A percentile compares a stretch with the other conserved stretches of the same genome.
Conservation (phyloP, 352 stramenopile genomes). For the Pythium apleroticum region DNA sequence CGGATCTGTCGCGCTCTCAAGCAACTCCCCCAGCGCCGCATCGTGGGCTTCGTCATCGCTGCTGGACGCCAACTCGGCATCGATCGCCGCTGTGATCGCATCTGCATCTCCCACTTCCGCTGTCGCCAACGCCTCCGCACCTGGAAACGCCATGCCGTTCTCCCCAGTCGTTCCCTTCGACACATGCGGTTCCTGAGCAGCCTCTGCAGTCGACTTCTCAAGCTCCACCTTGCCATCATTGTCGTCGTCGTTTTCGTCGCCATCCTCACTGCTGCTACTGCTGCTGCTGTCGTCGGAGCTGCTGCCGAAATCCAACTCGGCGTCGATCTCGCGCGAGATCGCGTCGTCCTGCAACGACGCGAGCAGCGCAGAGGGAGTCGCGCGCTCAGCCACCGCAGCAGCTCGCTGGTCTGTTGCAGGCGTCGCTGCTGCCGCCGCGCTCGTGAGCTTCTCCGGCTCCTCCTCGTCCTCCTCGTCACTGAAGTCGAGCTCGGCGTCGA, state of each 20-base stretch:
- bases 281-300: conserved; percentile 18
- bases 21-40: background rate
- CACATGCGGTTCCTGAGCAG: too few species aligned
- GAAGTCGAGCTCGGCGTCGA: conserved; percentile 29
- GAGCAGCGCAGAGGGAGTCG: background rate
- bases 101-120: conserved; percentile 9
- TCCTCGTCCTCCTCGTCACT: conserved; percentile 26
- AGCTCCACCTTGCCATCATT: too few species aligned
- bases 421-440: background rate
- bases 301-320: conserved; percentile 16
- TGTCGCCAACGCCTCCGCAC: background rate
- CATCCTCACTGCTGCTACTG: conserved; percentile 4
- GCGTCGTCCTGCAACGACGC: conserved; percentile 10
- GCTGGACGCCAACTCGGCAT: conserved; percentile 31
- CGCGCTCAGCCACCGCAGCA: background rate
- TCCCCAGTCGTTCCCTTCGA: too few species aligned
- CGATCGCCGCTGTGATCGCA: conserved; percentile 27
- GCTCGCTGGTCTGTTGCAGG: background rate
- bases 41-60: conserved; percentile 2
- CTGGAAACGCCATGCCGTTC: background rate
- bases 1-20: background rate
- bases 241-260: background rate
- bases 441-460: background rate
- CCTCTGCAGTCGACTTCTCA: too few species aligned
- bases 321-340: conserved; percentile 20